Evolutionary conservation across 768 basidiomycete species (phyloP), one percentile per base, ranked within the genome.

Genomic region (Nevesoporus exiguus): DNA sequence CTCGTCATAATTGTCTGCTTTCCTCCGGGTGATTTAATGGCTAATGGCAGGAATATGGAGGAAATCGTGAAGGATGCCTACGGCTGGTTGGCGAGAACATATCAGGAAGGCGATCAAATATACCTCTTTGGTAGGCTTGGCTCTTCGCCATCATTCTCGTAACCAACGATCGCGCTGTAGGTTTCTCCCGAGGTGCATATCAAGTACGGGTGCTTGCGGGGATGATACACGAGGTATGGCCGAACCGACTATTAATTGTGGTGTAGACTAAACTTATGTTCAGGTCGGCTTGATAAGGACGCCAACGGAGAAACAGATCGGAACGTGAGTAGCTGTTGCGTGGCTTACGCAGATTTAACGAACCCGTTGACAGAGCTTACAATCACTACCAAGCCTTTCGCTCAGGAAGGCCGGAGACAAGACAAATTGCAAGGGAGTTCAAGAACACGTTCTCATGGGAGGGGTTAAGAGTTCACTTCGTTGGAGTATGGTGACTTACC

Each of bases 171-270:
- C 2, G 1, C 6, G 10, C 8, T 25, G 0, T 24, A 72, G 71
- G 71, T 27, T 79, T 79, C 55, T 77, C 77, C 29, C 69, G 78
- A 27, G 77, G 78, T 22, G 73, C 74, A 29, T 75, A 74, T 54
- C 70, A 74, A 49, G 74, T 73, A 0, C 68, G 77, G 10, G 71
- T 70, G 2, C 66, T 76, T 8, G 73, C 75, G 0, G 77, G 66
- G 8, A 76, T 77, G 76, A 66, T 77, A 10, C 52, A 74, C 19
- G 66, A 71, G 59, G 74, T 75, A 31, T 13, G 47, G 0, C 0
- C 9, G 15, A 29, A 31, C 13, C 1, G 15, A 21, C 22, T 25
- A 9, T 14, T 19, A 1, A 1, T n/a, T 2, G 5, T 15, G 2
- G n/a, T 3, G 17, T 11, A 19, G 15, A n/a, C 29, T 50, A 34